phyloP scores from a whole-genome alignment of 1,284 basidiomycete genomes.

The Leccinum ambiguum region DNA sequence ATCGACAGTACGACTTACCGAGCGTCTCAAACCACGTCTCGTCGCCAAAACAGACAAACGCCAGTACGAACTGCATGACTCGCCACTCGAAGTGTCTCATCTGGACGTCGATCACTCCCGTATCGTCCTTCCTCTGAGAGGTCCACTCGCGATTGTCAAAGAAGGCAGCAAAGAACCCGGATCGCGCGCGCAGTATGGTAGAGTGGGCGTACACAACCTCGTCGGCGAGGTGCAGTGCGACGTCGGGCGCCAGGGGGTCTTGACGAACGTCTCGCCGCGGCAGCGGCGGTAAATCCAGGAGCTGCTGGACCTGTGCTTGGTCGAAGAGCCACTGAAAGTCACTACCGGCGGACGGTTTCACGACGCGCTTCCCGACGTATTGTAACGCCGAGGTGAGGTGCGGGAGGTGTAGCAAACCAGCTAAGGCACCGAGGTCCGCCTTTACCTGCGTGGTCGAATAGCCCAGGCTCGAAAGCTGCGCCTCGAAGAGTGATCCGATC shows the following conservation, averaged over 20 bases:
- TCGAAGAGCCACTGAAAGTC: slow-evolving; percentile 53
- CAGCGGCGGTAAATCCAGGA: slow-evolving; percentile 2
- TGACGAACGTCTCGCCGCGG: slow-evolving; percentile 11
- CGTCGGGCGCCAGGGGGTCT: slow-evolving; percentile 55
- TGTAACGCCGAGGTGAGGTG: slow-evolving; percentile 54
- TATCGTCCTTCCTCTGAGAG: slow-evolving; percentile 51
- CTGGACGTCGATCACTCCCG: slow-evolving; percentile 62
- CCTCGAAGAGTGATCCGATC: slow-evolving; percentile 51
- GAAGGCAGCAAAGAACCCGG: slow-evolving; percentile 85
- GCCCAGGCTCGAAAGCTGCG: slow-evolving; percentile 40
- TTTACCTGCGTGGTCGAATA: slow-evolving; percentile 54
- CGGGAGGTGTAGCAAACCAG: slow-evolving; percentile 54
- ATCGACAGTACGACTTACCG: too few species aligned
- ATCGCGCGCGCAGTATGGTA: slow-evolving; percentile 76
- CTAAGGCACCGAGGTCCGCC: slow-evolving; percentile 57
- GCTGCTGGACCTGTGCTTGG: slow-evolving; percentile 25
- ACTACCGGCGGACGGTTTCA: slow-evolving; percentile 43
- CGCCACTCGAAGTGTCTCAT: slow-evolving; percentile 78
- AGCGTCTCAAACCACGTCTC: slow-evolving; percentile 61
- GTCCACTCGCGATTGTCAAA: slow-evolving; percentile 89
- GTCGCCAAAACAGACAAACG: slow-evolving; percentile 83
- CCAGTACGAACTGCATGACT: slow-evolving; percentile 76
- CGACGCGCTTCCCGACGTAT: slow-evolving; percentile 49
- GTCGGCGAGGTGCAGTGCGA: slow-evolving; percentile 77
- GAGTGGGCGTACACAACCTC: slow-evolving; percentile 72